phyloP scores from a whole-genome alignment of 2,329 filamentous ascomycete genomes.

The Ophiostoma ulmi region DNA sequence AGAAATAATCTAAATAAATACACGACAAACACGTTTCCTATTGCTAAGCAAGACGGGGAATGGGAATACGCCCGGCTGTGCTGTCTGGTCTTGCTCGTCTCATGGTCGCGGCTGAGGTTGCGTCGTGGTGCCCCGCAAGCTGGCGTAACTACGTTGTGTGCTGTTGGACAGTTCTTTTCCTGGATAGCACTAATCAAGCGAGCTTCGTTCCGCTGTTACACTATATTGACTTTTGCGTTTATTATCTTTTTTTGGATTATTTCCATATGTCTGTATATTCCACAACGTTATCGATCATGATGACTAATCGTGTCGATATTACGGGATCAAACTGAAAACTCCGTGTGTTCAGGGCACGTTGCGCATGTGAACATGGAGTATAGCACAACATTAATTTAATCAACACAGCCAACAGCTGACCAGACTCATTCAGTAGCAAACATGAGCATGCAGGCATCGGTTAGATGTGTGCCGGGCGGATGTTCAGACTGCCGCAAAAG shows the following conservation, averaged over 20 bases:
- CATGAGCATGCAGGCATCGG: not conserved
- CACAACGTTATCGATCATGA: not conserved
- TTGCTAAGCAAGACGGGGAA: slow-evolving; percentile 4
- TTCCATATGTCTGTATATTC: too few relatives aligned
- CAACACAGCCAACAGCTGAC: too few relatives aligned
- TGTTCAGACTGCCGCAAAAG: slow-evolving; percentile 1
- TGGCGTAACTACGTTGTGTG: not conserved
- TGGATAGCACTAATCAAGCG: not conserved
- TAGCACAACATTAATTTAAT: too few relatives aligned
- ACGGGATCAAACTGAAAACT: not conserved
- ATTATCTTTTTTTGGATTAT: too few relatives aligned
- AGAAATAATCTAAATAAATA: not conserved
- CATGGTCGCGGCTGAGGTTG: not conserved
- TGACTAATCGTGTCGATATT: not conserved
- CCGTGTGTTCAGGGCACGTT: not conserved
- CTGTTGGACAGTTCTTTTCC: not conserved
- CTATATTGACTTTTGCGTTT: not conserved
- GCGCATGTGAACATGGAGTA: not conserved
- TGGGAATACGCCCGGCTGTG: not conserved
- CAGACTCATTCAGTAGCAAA: not conserved
- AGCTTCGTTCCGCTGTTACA: not conserved
- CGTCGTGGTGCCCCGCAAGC: not conserved
- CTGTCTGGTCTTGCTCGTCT: not conserved
- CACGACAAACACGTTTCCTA: not conserved
- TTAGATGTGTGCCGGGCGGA: not conserved